Evolutionary conservation across 805 yeast species (phyloP).

Genomic region (Monosporozyma unispora): DNA sequence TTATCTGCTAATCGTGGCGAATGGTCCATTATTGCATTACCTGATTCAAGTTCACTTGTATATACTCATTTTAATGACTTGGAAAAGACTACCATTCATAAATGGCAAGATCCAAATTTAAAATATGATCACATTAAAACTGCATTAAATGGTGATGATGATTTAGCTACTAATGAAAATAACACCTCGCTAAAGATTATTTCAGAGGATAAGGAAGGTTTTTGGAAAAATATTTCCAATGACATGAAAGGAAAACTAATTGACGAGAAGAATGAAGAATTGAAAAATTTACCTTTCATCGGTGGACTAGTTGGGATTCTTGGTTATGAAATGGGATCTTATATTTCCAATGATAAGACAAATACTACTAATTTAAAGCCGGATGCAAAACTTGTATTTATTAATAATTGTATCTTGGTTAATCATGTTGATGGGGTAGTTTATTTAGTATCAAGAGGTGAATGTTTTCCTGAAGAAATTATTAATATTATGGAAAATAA

Average conservation of each 20-base stretch:
- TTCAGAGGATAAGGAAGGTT: conserved; percentile 18
- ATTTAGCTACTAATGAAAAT: neutral
- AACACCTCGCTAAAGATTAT: conserved; percentile 6
- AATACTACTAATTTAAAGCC: conserved; percentile 39
- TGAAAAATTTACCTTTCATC: conserved; percentile 50
- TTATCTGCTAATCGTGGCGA: conserved; percentile 40
- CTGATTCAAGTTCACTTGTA: conserved; percentile 36
- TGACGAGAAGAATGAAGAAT: conserved; percentile 8
- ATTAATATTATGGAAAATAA: conserved; percentile 4
- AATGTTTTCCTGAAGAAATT: conserved; percentile 27
- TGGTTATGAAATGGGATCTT: conserved; percentile 80
- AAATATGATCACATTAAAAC: conserved; percentile 2
- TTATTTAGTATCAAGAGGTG: conserved; percentile 44
- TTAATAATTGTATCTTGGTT: conserved; percentile 54
- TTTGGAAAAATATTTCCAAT: conserved; percentile 23
- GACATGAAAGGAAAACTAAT: conserved; percentile 20
- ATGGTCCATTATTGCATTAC: conserved; percentile 81
- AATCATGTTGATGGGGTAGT: conserved; percentile 40
- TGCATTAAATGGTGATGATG: neutral
- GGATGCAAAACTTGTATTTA: conserved; percentile 64
- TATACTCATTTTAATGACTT: conserved; percentile 54
- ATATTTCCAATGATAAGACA: conserved; percentile 21
- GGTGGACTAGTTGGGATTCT: conserved; percentile 90
- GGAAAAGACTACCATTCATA: conserved; percentile 22
- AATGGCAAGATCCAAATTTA: conserved; percentile 22